These are phyloP conservation scores for Tolypocladium amazonense DNA, from an alignment of 2,329 filamentous ascomycete species.

Conservation along the genomic window DNA sequence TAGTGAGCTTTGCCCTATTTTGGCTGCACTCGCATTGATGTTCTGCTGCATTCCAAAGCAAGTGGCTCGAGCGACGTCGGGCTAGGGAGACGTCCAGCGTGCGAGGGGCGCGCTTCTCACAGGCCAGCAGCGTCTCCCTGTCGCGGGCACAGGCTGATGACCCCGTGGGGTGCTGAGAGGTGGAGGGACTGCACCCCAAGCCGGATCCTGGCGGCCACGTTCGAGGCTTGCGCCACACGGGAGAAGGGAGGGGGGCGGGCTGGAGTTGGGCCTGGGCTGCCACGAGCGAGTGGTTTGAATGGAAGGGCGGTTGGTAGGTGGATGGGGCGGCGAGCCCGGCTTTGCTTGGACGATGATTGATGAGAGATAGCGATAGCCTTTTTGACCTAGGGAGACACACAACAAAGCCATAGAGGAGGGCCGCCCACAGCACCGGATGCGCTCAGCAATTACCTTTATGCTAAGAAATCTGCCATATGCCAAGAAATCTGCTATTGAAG, in stretches of 20 bases:
- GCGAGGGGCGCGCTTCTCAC: neutral
- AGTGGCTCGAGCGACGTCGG: neutral
- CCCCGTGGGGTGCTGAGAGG: neutral
- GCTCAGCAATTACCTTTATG: too few relatives aligned
- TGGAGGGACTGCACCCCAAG: neutral
- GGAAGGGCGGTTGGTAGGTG: neutral
- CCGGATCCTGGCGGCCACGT: constrained; percentile 1
- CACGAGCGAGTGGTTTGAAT: neutral
- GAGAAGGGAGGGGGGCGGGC: constrained; percentile 2
- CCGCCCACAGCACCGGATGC: neutral
- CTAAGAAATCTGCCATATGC: too few relatives aligned
- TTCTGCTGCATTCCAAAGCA: too few relatives aligned
- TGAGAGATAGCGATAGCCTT: neutral
- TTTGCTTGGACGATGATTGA: neutral
- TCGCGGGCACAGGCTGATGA: neutral
- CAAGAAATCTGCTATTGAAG: too few relatives aligned
- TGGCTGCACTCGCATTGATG: too few relatives aligned
- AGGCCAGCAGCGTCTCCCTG: neutral
- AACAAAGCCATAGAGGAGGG: neutral
- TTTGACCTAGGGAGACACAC: neutral
- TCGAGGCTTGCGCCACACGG: constrained; percentile 5
- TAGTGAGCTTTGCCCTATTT: too few relatives aligned
- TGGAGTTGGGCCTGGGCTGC: too few relatives aligned
- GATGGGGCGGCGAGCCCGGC: neutral
- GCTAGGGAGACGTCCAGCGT: neutral